Evolutionary conservation across 306 rosid species (phyloP), one percentile per base, ranked within the genome.

Genomic region (Alnus glutinosa): DNA sequence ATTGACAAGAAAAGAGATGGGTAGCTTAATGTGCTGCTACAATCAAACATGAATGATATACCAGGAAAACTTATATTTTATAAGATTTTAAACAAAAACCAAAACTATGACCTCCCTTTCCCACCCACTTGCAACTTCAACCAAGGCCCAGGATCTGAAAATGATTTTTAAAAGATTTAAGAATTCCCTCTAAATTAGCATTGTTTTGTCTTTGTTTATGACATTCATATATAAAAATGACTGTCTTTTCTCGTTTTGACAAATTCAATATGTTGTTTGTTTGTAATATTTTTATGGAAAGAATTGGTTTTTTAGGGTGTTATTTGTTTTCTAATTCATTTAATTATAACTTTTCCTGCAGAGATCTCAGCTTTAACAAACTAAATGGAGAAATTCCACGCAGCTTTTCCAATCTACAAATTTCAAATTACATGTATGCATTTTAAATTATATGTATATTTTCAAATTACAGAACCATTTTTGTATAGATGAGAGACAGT

Each of bases 291-390:
- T 63, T 6, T 30, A 1, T 32, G 46, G n/a, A 63, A 5, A 47
- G 47, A 3, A 9, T 50, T 39, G 34, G 49, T 54, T 79, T 19
- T 69, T 18, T 28, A 48, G 63, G 44, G 67, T 61, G 50, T 63
- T 8, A 55, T 64, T 34, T 75, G 19, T 55, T 50, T 48, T 63
- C 1, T 64, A 62, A 13, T 62, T 67, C 77, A 15, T 28, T 16
- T 63, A 59, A 30, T 28, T 71, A 58, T 47, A 14, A 9, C 18
- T 80, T 71, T 55, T 80, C 55, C 62, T 85, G 9, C 79, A 91
- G 97, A 79, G 97, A 94, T 83, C 75, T 94, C 77, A 94, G 98
- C 88, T 94, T 86, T 78, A 94, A 94, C 74, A 85, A 32, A 55
- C 80, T 94, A 80, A 88, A 80, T 1, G 97, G 93, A 78, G 9